Conservation (phyloP, 352 stramenopile genomes). For the Phytophthora lateralis region DNA sequence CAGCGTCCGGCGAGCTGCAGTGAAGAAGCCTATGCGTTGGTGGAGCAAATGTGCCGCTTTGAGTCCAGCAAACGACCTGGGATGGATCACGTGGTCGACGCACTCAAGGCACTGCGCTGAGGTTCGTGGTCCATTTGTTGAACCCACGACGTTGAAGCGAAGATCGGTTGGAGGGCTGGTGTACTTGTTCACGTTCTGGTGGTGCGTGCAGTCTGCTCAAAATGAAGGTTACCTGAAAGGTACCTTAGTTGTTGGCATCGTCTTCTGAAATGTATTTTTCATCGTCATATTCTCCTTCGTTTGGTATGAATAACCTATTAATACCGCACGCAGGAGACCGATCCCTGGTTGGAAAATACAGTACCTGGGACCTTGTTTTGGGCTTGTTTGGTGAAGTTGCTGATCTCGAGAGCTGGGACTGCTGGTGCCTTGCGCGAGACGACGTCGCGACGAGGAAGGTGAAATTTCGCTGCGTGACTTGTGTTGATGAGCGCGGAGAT, state of each 20-base stretch:
- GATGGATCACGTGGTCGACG: slow-evolving; percentile 4
- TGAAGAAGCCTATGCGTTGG: slow-evolving; percentile 13
- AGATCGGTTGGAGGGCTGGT: no score
- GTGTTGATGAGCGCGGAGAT: background rate
- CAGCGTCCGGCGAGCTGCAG: slow-evolving; percentile 13
- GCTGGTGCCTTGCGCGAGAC: background rate
- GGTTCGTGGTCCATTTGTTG: no score
- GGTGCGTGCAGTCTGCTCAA: no score
- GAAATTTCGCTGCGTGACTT: slow-evolving; percentile 1
- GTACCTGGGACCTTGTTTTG: no score
- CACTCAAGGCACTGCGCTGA: background rate
- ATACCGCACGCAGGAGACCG: no score
- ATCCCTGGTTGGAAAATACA: no score
- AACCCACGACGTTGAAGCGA: background rate
- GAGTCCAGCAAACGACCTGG: background rate
- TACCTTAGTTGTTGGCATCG: no score
- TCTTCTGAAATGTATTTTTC: no score
- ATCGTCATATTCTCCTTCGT: no score
- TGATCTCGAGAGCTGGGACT: slow-evolving; percentile 13
- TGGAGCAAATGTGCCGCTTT: slow-evolving; percentile 18
- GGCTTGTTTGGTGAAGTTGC: background rate
- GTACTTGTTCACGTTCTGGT: background rate
- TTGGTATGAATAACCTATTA: no score
- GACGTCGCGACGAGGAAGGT: background rate
- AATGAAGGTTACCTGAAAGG: no score